Evolutionary conservation across 768 basidiomycete species (phyloP).

Genomic region (Coprinopsis strossmayeri): DNA sequence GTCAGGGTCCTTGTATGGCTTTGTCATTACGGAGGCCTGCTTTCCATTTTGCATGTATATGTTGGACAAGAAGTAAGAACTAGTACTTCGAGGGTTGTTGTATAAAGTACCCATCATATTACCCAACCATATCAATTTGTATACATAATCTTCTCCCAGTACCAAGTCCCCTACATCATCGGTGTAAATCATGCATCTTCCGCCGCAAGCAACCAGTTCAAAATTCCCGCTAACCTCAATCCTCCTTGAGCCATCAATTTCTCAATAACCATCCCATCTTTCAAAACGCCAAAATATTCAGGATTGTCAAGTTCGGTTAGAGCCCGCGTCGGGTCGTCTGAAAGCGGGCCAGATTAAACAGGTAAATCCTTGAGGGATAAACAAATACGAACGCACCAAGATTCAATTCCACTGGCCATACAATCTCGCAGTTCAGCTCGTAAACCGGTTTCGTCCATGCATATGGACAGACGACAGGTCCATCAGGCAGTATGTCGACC

Average conservation of each 20-base stretch:
- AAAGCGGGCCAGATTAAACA: neutral
- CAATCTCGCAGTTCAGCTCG: conserved; percentile 72
- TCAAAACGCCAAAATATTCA: conserved; percentile 3
- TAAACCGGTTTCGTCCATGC: conserved; percentile 73
- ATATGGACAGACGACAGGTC: conserved; percentile 58
- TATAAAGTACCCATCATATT: too few species aligned
- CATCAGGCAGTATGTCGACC: conserved; percentile 19
- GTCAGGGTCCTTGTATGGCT: too few species aligned
- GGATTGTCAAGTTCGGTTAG: neutral
- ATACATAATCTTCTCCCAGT: too few species aligned
- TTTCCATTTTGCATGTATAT: too few species aligned
- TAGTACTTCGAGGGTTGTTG: too few species aligned
- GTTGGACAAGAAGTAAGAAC: too few species aligned
- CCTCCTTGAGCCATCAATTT: conserved; percentile 7
- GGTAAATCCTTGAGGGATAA: neutral
- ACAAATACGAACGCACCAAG: neutral
- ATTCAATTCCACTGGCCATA: conserved; percentile 58
- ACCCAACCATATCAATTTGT: too few species aligned
- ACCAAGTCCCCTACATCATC: too few species aligned
- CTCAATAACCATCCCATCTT: conserved; percentile 7
- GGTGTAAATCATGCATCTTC: too few species aligned
- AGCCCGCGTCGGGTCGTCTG: neutral
- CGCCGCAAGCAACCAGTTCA: conserved; percentile 11
- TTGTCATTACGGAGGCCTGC: too few species aligned
- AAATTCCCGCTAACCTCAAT: conserved; percentile 8